Base-by-base conservation (phyloP, 2,329 filamentous ascomycete genomes). In the Cadophora sp. region DNA sequence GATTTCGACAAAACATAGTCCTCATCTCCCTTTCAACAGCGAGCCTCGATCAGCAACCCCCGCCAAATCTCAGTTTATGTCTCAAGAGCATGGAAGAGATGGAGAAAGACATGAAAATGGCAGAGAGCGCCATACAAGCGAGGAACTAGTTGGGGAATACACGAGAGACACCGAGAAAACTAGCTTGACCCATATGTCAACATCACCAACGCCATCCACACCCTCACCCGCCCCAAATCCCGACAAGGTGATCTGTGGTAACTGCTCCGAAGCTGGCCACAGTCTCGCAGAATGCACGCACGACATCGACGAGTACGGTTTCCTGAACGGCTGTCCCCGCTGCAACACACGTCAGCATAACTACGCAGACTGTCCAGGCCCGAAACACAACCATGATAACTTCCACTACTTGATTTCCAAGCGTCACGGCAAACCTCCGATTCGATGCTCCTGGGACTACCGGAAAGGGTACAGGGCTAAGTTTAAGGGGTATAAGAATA, bases 231-330 rank as follows among this genome's bases (percentile, higher is more conserved):
- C 18, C 18, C 16, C 27, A 3, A 30, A 45, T 2, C 18, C 41
- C 14, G 50, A 53, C 18, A 33, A 14, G 14, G 4, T 45, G 11
- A 30, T 30, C 27, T 47, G 20, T 24, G 59, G 43, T 7, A 45
- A 45, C 8, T 61, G 59, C 36, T 22, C 30, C 33, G 14, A 22
- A 36, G 8, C 6, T 1, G 59, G 59, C 2, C 59, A 61, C 14
- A n/a, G 16, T n/a, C 59, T 61, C 14, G 43, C 45, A 6, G 59
- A 61, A 18, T 61, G 59, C 30, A 61, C 59, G 13, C 7, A 24
- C 16, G 36, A 50, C 33, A 36, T 61, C 18, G 59, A 61, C 33
- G 45, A 61, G 13, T 50, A 51, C 43, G 59, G 59, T 13, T 61
- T 50, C 27, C 39, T 61, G 4, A 39, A 61, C 5, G 59, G 59